Evolutionary conservation across 1,139 yeast species (phyloP), one percentile per base, ranked within the genome.

Genomic region (Tardiomyces depauwii): DNA sequence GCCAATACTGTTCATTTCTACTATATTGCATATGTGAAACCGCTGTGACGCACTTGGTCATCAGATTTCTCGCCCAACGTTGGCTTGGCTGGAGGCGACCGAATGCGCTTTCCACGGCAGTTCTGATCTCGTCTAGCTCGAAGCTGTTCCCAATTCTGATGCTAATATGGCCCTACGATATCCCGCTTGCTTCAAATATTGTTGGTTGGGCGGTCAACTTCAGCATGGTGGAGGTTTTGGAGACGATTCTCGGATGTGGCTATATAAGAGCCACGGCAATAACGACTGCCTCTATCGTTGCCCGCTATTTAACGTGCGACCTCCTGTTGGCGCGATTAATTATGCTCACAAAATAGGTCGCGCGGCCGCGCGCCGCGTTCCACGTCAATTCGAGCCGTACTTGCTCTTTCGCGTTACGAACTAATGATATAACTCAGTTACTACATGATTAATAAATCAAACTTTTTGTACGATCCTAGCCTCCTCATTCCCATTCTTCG

Each of bases 91-190:
- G 75, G 76, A 58, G 56, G 2, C 57, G 62, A 12, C 58, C 62
- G 5, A 57, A 57, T 30, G 66, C 70, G 1, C 63, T 89, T 25
- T 71, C 88, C 1, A 73, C 80, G 3, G 82, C 95, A 0, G 72
- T 87, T 1, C 61, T 88, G 42, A 74, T 87, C 2, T 80, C 96
- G 0, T 79, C 86, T 41, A 78, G 87, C 0, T 80, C 91, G 39
- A 85, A 82, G 58, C 70, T 91, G 21, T 82, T 89, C 51, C 98
- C 98, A 0, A 83, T 93, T n/a, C 69, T 91, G 33, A 89, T 89
- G 89, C 71, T 91, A 38, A 89, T 93, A 36, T 91, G 99, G 99
- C 91, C 95, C 1, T 91, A 91, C 59, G 96, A 91, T 58, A 75
- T 85, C 7, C 73, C 84, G 0, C 71, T 82, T 7, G 82, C 86